A percentile compares a stretch with the other conserved stretches of the same genome.
phyloP scores from a whole-genome alignment of 768 basidiomycete species.

The Boletus coccyginus region DNA sequence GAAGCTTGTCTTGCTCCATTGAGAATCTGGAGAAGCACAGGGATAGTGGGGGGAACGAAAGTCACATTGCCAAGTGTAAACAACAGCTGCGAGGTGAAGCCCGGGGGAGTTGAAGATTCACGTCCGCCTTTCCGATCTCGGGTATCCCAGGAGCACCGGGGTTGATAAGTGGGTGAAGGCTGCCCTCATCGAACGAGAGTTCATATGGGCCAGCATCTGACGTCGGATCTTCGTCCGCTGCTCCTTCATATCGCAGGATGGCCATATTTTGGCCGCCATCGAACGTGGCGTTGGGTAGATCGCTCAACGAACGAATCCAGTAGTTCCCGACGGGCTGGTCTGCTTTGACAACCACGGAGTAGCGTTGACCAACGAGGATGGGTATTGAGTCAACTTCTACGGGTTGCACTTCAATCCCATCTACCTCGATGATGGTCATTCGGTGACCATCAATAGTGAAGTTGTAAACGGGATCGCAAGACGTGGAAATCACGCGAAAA shows the following conservation, averaged over 20 bases:
- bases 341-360: conserved; percentile 36
- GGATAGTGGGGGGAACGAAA: conserved; percentile 36
- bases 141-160: conserved; percentile 1
- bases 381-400: background rate
- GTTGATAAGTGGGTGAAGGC: background rate
- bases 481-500: background rate
- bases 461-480: conserved; percentile 1
- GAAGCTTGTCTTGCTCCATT: conserved; percentile 45
- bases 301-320: conserved; percentile 45
- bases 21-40: conserved; percentile 31
- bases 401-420: background rate
- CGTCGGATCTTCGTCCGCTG: background rate
- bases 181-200: background rate
- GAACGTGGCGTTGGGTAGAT: conserved; percentile 7
- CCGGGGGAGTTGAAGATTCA: background rate
- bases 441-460: conserved; percentile 9
- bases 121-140: conserved; percentile 2
- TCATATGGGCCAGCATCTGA: background rate
- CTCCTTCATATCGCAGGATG: conserved; percentile 2
- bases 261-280: conserved; percentile 2
- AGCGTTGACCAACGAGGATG: conserved; percentile 2
- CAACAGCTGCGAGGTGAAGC: background rate
- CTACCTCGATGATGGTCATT: conserved; percentile 6
- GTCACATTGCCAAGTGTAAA: background rate
- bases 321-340: conserved; percentile 48